Base-by-base conservation (phyloP, 345 rosid genomes). In the Pelargonium nanum region DNA sequence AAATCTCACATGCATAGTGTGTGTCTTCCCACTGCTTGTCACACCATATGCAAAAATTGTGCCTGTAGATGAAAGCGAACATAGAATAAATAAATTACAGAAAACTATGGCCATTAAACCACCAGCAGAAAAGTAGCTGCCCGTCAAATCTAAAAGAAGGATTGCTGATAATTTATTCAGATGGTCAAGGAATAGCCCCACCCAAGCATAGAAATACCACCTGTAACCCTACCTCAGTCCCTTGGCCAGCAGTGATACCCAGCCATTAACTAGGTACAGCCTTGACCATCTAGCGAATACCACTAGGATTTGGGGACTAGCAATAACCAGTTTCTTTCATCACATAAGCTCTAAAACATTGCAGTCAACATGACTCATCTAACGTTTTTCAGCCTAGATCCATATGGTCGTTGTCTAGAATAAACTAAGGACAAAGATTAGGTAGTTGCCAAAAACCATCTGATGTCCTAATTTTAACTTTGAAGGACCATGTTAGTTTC, bases 21-120 rank as follows among this genome's bases (percentile, higher is more conserved):
- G 99, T 67, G 99, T 93, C 79, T 93, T 93, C 76, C 99, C 99
- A 67, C 99, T 93, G 85, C 99, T 93, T 61, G 99, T 93, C 74
- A 93, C 97, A 53, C 99, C 99, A 72, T 93, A 93, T 55, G 99
- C 99, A 76, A 89, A 93, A 70, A 93, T 86, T 52, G 99, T 93
- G 65, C 99, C 99, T 93, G 78, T 45, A 64, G 64, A 26, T 54
- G 61, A 65, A 70, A 59, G 68, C 58, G 69, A 64, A 73, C 30
- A 64, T 34, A 60, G 65, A 59, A 60, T 68, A 50, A 73, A 24
- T 48, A 58, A 48, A 24, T 51, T 58, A 61, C 45, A 19, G 19
- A 22, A 61, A n/a, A n/a, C n/a, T n/a, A 26, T 22, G 20, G 16
- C 48, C 48, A 40, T 28, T 12, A 2, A 40, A 40, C 48, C 15